A percentile compares a stretch with the other conserved stretches of the same genome.
Evolutionary conservation across 768 basidiomycete species (phyloP).

Genomic region (Pleurotus giganteus): DNA sequence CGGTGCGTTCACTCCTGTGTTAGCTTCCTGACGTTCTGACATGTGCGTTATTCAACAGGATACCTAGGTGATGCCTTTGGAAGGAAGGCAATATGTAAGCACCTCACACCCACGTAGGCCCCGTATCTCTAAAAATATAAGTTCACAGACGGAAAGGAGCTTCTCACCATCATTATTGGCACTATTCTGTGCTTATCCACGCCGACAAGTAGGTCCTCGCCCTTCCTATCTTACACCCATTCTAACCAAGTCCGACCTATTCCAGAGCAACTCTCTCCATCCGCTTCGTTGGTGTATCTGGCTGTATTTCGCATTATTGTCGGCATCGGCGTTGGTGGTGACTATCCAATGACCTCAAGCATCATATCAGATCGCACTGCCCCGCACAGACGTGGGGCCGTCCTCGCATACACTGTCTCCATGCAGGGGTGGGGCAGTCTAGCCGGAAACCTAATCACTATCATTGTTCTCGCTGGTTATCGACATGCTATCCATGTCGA

Average conservation of each 20-base stretch:
- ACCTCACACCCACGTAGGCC: not conserved
- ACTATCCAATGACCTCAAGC: conserved; percentile 75
- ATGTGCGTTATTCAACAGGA: conserved; percentile 29
- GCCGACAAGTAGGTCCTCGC: conserved; percentile 48
- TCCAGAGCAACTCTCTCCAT: conserved; percentile 39
- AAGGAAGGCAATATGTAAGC: conserved; percentile 62
- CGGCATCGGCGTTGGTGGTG: conserved; percentile 77
- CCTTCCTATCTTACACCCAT: not conserved
- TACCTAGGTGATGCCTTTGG: conserved; percentile 67
- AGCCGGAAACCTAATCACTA: conserved; percentile 56
- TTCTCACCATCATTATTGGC: conserved; percentile 76
- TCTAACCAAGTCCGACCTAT: not conserved
- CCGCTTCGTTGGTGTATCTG: conserved; percentile 60
- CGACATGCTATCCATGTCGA: conserved; percentile 59
- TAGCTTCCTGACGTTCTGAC: no score
- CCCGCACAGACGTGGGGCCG: conserved; percentile 65
- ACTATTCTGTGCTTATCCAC: conserved; percentile 68
- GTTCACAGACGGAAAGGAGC: conserved; percentile 64
- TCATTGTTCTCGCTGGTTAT: conserved; percentile 65
- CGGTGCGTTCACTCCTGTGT: conserved; percentile 30
- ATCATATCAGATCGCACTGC: conserved; percentile 66
- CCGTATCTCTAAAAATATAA: conserved; percentile 2
- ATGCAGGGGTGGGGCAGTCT: conserved; percentile 80
- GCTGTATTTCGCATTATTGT: conserved; percentile 67
- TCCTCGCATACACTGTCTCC: conserved; percentile 73